Percentiles rank a stretch among this genome's conserved stretches.
These are phyloP conservation scores for Crinitomyces ghanaensis DNA, from an alignment of 805 yeast species.

Conservation along the genomic window DNA sequence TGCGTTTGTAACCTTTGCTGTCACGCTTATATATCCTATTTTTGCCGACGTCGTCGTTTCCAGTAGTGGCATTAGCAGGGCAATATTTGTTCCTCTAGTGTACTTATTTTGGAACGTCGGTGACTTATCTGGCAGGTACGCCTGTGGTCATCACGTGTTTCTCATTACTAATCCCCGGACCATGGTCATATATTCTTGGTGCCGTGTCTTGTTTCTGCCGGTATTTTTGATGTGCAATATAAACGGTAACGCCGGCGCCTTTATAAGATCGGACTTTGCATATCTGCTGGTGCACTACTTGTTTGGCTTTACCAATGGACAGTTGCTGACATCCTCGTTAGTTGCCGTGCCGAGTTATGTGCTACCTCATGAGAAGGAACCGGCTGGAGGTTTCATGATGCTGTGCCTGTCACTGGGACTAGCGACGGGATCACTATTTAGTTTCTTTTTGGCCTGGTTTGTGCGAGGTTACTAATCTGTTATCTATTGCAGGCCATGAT, in stretches of 20 bases:
- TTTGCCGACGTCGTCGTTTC: constrained; percentile 68
- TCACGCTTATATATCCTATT: constrained; percentile 77
- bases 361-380: constrained; percentile 61
- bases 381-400: constrained; percentile 90
- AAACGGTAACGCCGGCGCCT: constrained; percentile 39
- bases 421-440: constrained; percentile 63
- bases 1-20: constrained; percentile 60
- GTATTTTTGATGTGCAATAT: constrained; percentile 59
- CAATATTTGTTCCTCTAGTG: constrained; percentile 59
- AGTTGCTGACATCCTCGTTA: constrained; percentile 65
- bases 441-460: constrained; percentile 49
- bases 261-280: too few relatives aligned
- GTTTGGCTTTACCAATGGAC: constrained; percentile 87
- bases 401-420: constrained; percentile 70
- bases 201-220: constrained; percentile 52
- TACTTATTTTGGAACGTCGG: constrained; percentile 85
- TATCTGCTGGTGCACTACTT: constrained; percentile 60
- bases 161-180: constrained; percentile 34
- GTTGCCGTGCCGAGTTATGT: constrained; percentile 58
- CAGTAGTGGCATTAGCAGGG: constrained; percentile 24
- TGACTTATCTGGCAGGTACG: constrained; percentile 66
- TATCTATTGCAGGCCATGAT: not conserved
- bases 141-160: constrained; percentile 41
- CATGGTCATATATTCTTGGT: constrained; percentile 43
- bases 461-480: not conserved